Evolutionary conservation across 176 grass and related monocot genomes (phyloP).

Genomic region (Oryza nivara): DNA sequence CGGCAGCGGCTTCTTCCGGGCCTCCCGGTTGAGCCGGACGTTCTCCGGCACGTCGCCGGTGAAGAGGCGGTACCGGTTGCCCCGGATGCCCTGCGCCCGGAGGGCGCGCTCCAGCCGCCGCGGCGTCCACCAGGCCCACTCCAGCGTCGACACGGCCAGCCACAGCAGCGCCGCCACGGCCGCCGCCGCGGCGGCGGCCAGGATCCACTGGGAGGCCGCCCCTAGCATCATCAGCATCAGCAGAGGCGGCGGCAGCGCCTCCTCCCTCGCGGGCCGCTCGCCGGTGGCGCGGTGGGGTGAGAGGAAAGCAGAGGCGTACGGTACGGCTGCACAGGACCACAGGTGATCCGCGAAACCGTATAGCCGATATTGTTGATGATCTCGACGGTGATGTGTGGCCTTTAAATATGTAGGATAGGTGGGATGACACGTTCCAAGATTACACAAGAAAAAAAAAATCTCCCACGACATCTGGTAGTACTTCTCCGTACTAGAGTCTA

Average conservation of each 20-base stretch:
- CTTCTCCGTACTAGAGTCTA: no score
- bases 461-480: no score
- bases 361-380: background rate
- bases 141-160: conserved; percentile 33
- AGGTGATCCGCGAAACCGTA: background rate
- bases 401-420: background rate
- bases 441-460: no score
- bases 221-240: background rate
- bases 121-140: conserved; percentile 63
- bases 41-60: conserved; percentile 44
- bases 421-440: no score
- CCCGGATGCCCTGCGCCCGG: conserved; percentile 50
- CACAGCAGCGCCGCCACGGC: conserved; percentile 36
- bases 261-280: background rate
- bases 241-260: background rate
- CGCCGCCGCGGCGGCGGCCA: conserved; percentile 22
- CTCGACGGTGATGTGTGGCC: background rate
- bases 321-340: no score
- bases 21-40: conserved; percentile 43
- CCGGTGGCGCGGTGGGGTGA: background rate
- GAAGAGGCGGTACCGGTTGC: conserved; percentile 51
- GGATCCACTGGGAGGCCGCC: conserved; percentile 31
- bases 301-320: background rate
- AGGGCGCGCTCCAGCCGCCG: conserved; percentile 45
- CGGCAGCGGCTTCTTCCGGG: conserved; percentile 42